Conservation (phyloP, 306 rosid species). For the Mimosa pudica region DNA sequence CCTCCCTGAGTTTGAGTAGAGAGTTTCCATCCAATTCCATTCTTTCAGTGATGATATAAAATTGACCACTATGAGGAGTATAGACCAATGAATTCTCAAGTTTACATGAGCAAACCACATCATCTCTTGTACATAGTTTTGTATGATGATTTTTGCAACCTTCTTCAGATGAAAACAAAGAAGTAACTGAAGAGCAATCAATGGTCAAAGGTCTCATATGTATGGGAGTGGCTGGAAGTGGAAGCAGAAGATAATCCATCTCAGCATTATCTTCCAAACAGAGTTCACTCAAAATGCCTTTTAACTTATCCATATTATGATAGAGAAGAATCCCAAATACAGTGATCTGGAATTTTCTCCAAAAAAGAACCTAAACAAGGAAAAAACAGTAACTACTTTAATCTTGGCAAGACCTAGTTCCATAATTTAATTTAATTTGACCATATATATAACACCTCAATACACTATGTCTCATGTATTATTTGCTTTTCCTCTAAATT, state of each 20-base stretch:
- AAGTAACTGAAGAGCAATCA: constrained; percentile 57
- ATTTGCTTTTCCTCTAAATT: too few species aligned
- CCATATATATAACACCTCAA: too few species aligned
- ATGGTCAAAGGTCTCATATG: constrained; percentile 33
- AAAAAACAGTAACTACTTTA: not conserved
- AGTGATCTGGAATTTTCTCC: constrained; percentile 64
- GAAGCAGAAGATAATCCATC: constrained; percentile 80
- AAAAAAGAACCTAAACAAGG: constrained; percentile 51
- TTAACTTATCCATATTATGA: constrained; percentile 39
- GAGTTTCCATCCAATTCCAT: constrained; percentile 60
- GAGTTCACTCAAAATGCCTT: constrained; percentile 26
- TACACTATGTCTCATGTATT: too few species aligned
- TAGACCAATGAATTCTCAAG: constrained; percentile 56
- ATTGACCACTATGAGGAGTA: constrained; percentile 54
- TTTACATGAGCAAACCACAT: constrained; percentile 58
- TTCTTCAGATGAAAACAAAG: constrained; percentile 39
- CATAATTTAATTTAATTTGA: too few species aligned
- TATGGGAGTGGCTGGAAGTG: constrained; percentile 53
- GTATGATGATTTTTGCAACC: constrained; percentile 15
- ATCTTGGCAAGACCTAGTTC: not conserved
- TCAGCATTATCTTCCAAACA: constrained; percentile 42
- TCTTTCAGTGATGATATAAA: constrained; percentile 48
- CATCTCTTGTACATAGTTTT: constrained; percentile 42
- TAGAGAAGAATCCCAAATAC: constrained; percentile 51
- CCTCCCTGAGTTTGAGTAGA: constrained; percentile 35